Percentiles rank a stretch among this genome's conserved stretches.
These are phyloP conservation scores for Psidium friedrichsthalianum DNA, from an alignment of 345 rosid genomes.

Conservation along the genomic window DNA sequence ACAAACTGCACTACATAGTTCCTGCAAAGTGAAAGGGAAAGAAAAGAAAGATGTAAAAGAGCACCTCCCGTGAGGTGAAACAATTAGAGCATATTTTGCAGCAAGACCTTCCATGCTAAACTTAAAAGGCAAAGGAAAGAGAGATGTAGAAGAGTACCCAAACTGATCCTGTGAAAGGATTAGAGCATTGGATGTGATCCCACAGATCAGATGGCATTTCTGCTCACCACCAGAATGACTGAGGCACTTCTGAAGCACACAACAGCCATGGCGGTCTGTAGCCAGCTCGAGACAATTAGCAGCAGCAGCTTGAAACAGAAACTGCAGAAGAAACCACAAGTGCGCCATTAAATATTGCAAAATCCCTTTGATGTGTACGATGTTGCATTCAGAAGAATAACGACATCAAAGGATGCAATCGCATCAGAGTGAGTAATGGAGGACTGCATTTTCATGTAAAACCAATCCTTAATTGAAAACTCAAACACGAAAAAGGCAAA, in stretches of 20 bases:
- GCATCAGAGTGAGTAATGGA: neutral
- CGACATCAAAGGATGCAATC: neutral
- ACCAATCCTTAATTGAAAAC: neutral
- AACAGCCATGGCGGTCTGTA: slow-evolving; percentile 71
- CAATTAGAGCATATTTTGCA: neutral
- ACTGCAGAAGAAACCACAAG: slow-evolving; percentile 24
- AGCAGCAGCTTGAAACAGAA: slow-evolving; percentile 56
- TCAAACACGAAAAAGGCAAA: neutral
- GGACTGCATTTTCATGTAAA: neutral
- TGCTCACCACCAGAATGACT: slow-evolving; percentile 38
- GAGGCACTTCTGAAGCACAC: slow-evolving; percentile 77
- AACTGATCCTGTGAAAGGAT: slow-evolving; percentile 70
- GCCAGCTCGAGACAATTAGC: slow-evolving; percentile 65
- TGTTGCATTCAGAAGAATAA: neutral
- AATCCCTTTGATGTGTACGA: neutral
- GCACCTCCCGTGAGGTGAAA: neutral
- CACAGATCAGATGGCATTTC: slow-evolving; percentile 26
- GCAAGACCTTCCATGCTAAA: neutral
- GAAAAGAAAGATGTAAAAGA: neutral
- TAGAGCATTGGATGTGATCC: slow-evolving; percentile 53
- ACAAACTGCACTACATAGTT: slow-evolving; percentile 10
- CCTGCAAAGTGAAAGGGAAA: slow-evolving; percentile 1
- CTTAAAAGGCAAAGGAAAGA: neutral
- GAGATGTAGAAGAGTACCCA: slow-evolving; percentile 35
- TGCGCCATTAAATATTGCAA: neutral